Evolutionary conservation across 192 early-diverging fungal genomes (phyloP), one percentile per base, ranked within the genome.

Genomic region (Umbelopsis isabellina): DNA sequence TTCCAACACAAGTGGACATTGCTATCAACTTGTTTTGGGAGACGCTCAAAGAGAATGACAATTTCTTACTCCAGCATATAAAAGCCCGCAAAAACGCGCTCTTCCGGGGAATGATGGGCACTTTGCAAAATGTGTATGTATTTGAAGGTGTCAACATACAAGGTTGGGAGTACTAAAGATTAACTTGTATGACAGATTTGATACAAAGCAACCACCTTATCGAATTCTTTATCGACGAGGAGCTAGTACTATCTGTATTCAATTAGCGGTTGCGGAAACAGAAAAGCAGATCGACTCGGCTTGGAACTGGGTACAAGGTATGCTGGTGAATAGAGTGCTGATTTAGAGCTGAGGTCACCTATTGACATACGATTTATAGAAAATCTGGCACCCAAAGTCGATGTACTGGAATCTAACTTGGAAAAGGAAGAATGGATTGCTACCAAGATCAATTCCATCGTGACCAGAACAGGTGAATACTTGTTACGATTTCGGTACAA

Each of bases 281-380:
- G 80, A 89, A 48, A 93, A 91, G 66, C 89, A 84, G 25, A 93
- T 94, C n/a, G 91, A 95, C 23, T 81, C 87, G 12, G 94, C 96
- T 71, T 98, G 97, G 97, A 77, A 68, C 41, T 98, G 96, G 96
- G 84, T 97, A 11, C 84, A 92, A 80, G 89, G 92, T 92, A 79
- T 37, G 35, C 20, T 61, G 37, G 23, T 10, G 10, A 30, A 22
- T 13, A 45, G 13, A 12, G 12, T 13, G 13, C 2, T 51, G 9
- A 33, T 8, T n/a, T 7, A 65, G 30, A 12, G 12, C 9, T 61
- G 11, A 44, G 12, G 12, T 16, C 12, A 35, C 2, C 5, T 25
- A 35, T 27, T 61, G 16, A 27, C 25, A 13, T 13, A 35, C 0
- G 37, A 10, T 30, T 30, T 41, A 41, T 67, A 91, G 92, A 94